phyloP scores from a whole-genome alignment of 1,139 yeast genomes.

The Yamadazyma dendronema region DNA sequence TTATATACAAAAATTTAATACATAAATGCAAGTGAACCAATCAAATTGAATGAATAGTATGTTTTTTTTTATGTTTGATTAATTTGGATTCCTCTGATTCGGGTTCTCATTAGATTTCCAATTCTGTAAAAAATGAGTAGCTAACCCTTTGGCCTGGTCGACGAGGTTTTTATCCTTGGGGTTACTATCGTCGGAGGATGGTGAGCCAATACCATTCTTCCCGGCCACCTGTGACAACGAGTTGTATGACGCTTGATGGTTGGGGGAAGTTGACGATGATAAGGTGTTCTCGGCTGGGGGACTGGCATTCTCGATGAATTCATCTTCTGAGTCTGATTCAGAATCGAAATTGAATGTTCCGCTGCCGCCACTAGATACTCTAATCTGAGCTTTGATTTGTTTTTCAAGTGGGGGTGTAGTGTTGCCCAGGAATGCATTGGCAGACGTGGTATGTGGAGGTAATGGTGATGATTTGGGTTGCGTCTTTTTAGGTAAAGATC shows the following conservation, averaged over 20 bases:
- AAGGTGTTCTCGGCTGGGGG: neutral
- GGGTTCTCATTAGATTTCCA: constrained; percentile 26
- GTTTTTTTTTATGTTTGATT: no score
- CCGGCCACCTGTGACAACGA: constrained; percentile 56
- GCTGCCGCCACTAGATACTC: constrained; percentile 7
- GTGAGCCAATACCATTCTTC: constrained; percentile 37
- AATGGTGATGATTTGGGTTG: constrained; percentile 40
- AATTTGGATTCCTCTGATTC: no score
- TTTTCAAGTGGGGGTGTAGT: constrained; percentile 22
- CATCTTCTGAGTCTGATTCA: constrained; percentile 34
- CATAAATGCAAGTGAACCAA: constrained; percentile 1
- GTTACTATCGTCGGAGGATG: constrained; percentile 16
- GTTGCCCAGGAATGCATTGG: constrained; percentile 40
- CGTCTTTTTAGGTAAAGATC: constrained; percentile 21
- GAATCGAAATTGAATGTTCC: constrained; percentile 33
- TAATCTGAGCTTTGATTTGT: constrained; percentile 7
- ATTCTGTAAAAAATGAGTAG: constrained; percentile 34
- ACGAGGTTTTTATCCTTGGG: constrained; percentile 23
- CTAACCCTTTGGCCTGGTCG: constrained; percentile 42
- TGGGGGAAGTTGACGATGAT: neutral
- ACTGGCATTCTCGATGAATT: constrained; percentile 17
- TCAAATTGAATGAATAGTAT: neutral
- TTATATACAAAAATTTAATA: constrained; percentile 1
- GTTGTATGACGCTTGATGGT: constrained; percentile 21
- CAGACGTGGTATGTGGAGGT: constrained; percentile 48